Evolutionary conservation across 148 eudicot genomes (phyloP).

Genomic region (Linanthus parryae): DNA sequence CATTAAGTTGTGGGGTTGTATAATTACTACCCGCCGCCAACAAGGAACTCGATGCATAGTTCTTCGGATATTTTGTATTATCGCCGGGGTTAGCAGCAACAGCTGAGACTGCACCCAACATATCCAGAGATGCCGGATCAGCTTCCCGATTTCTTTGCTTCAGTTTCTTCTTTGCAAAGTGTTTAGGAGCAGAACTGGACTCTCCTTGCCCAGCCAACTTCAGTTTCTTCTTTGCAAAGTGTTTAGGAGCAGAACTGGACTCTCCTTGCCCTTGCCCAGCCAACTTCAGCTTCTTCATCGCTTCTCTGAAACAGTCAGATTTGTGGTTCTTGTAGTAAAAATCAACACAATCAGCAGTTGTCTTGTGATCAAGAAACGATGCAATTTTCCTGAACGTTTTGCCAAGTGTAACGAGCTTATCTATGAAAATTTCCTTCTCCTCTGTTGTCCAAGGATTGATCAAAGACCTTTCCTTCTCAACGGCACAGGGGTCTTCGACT

Average conservation of each 20-base stretch:
- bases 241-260: constrained; percentile 34
- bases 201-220: constrained; percentile 40
- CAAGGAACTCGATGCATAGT: too few species aligned
- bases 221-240: constrained; percentile 63
- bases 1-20: constrained; percentile 21
- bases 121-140: constrained; percentile 69
- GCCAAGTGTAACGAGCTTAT: constrained; percentile 54
- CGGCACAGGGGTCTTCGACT: constrained; percentile 71
- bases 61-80: constrained; percentile 25
- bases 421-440: constrained; percentile 70
- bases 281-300: constrained; percentile 48
- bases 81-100: constrained; percentile 56
- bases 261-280: constrained; percentile 45
- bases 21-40: too few species aligned
- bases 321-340: constrained; percentile 94
- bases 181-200: constrained; percentile 34
- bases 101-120: constrained; percentile 74
- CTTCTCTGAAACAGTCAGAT: constrained; percentile 52
- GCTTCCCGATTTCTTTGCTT: constrained; percentile 50
- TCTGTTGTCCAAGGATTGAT: constrained; percentile 70
- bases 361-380: constrained; percentile 74
- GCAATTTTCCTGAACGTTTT: constrained; percentile 77
- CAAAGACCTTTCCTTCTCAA: constrained; percentile 69
- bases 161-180: constrained; percentile 63
- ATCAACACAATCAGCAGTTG: constrained; percentile 80